Evolutionary conservation across 148 eudicot genomes (phyloP).

Genomic region (Amaranthus hypochondriacus): DNA sequence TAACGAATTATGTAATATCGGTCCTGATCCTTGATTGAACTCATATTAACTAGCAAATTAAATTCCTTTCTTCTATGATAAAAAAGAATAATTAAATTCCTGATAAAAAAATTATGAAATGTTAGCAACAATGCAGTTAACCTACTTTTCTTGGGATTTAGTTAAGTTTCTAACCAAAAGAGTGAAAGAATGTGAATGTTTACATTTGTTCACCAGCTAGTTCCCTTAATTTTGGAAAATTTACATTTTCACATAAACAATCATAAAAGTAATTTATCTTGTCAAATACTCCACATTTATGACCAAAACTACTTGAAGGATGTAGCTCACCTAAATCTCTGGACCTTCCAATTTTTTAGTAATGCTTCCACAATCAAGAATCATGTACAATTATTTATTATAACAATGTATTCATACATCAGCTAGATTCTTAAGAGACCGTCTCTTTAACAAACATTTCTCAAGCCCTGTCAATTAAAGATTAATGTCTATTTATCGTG

Average conservation of each 20-base stretch:
- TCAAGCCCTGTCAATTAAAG: too few species aligned
- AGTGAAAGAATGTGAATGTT: not conserved
- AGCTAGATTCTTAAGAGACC: not conserved
- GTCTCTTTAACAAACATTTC: too few species aligned
- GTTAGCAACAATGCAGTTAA: constrained; percentile 8
- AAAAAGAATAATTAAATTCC: not conserved
- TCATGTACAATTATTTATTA: not conserved
- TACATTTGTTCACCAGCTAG: not conserved
- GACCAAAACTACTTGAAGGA: not conserved
- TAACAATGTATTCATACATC: not conserved
- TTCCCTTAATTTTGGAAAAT: not conserved
- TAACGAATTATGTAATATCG: too few species aligned
- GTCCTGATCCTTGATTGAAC: too few species aligned
- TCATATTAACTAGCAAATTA: too few species aligned
- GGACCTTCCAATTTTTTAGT: not conserved
- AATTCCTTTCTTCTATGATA: too few species aligned
- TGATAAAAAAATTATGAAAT: not conserved
- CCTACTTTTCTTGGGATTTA: constrained; percentile 12
- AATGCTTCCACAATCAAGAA: not conserved
- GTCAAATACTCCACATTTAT: not conserved
- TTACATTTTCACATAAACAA: not conserved
- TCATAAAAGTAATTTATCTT: not conserved
- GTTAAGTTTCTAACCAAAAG: constrained; percentile 6
- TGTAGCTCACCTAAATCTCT: constrained; percentile 9
- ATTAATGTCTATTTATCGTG: too few species aligned